Base-by-base conservation (phyloP, 1,284 basidiomycete genomes). In the Boletellus dicymbophilus region DNA sequence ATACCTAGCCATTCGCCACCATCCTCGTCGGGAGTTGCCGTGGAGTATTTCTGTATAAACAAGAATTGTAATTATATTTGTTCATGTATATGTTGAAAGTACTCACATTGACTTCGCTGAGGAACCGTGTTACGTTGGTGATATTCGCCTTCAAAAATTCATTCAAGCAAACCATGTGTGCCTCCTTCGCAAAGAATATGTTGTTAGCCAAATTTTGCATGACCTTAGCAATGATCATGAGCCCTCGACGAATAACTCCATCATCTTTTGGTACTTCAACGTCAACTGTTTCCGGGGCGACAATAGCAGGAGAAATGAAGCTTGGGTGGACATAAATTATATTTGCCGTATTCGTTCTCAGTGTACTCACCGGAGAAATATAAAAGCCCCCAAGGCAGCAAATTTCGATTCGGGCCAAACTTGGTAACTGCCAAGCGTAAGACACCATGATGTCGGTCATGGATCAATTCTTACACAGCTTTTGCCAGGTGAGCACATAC, bases 121-220 rank as follows among this genome's bases (percentile, higher is more conserved):
- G 71, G 72, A 90, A 96, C 41, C 85, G 80, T 3, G 90, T 92
- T 36, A 96, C 85, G 45, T 83, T 85, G 25, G 84, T 76, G 51
- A 94, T 92, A 56, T 94, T 91, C 20, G 77, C 79, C 48, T 81
- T 76, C 42, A 95, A 70, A 70, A 94, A 94, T 13, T 80, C 75
- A 65, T 95, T 95, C 48, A 95, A 68, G 21, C 81, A 77, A 40
- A 84, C 83, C 89, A 95, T 93, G 60, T 93, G 86, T 4, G 84
- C 80, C 62, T 95, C 93, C 65, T 92, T 91, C 26, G 89, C 91
- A 58, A 95, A 95, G 58, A 91, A 83, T 34, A 95, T 89, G 58
- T 96, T 95, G 72, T 96, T 97, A 13, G 93, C 92, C 28, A 96
- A 72, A 63, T 93, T 95, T 69, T 96, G 93, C 42, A 95, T 87